These are phyloP conservation scores for Globisporangium polare DNA, from an alignment of 352 stramenopile genomes.

Conservation along the genomic window DNA sequence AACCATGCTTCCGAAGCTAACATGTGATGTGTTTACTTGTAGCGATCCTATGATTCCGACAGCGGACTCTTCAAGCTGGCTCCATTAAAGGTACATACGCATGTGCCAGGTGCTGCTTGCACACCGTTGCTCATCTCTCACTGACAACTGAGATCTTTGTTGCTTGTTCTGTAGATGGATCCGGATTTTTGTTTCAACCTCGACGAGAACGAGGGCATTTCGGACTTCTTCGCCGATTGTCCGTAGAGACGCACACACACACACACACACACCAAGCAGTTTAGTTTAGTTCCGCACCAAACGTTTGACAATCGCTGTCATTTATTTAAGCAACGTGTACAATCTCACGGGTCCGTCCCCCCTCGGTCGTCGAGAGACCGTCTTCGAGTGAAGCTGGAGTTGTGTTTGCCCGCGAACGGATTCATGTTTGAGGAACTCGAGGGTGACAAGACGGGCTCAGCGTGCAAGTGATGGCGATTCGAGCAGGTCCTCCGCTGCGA, in stretches of 20 bases:
- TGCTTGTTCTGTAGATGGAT: slow-evolving; percentile 46
- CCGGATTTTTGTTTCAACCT: slow-evolving; percentile 89
- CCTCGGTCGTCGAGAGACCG: not conserved
- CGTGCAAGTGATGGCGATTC: slow-evolving; percentile 14
- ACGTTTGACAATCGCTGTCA: slow-evolving; percentile 15
- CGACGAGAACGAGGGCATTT: slow-evolving; percentile 83
- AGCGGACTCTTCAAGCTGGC: slow-evolving; percentile 82
- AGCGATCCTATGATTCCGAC: slow-evolving; percentile 84
- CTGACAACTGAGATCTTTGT: not conserved
- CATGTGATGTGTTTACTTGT: not conserved
- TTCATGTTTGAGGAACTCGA: not conserved
- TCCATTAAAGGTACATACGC: slow-evolving; percentile 63
- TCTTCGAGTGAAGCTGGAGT: slow-evolving; percentile 1
- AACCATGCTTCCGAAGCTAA: not conserved
- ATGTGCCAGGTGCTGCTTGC: not conserved
- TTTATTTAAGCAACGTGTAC: slow-evolving; percentile 26
- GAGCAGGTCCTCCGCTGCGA: slow-evolving; percentile 39
- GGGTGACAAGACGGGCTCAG: not conserved
- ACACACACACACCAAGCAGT: slow-evolving; percentile 5
- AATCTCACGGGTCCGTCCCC: slow-evolving; percentile 12
- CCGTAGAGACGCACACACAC: slow-evolving; percentile 28
- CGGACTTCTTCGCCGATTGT: slow-evolving; percentile 84
- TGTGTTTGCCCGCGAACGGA: not conserved
- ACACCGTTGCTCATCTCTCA: not conserved
- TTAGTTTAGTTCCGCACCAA: slow-evolving; percentile 12